Percentiles rank a stretch among this genome's conserved stretches.
These are phyloP conservation scores for Henningerozyma blattae DNA, from an alignment of 805 yeast genomes.

Conservation along the genomic window DNA sequence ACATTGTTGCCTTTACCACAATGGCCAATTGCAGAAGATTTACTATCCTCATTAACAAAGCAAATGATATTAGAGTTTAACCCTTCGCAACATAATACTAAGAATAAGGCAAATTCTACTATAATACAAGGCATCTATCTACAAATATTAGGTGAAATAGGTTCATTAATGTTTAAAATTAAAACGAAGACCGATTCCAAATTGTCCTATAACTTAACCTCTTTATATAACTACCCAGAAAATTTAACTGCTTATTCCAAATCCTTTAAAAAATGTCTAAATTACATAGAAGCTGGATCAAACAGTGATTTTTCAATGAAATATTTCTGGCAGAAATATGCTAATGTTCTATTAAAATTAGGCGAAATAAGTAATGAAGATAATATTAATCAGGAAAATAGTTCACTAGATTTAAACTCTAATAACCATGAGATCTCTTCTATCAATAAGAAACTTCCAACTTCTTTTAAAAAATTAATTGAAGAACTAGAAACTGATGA, in stretches of 20 bases:
- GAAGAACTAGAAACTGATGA: too few species aligned
- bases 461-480: too few species aligned
- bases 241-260: slow-evolving; percentile 7
- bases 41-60: slow-evolving; percentile 35
- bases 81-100: slow-evolving; percentile 13
- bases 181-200: slow-evolving; percentile 8
- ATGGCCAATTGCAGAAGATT: slow-evolving; percentile 47
- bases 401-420: too few species aligned
- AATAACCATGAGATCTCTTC: too few species aligned
- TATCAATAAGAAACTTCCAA: too few species aligned
- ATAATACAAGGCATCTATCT: slow-evolving; percentile 38
- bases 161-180: slow-evolving; percentile 33
- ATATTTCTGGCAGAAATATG: slow-evolving; percentile 12
- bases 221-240: slow-evolving; percentile 16
- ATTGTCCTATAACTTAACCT: slow-evolving; percentile 12
- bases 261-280: slow-evolving; percentile 9
- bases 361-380: too few species aligned
- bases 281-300: slow-evolving; percentile 1
- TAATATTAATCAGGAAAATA: too few species aligned
- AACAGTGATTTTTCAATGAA: slow-evolving; percentile 2
- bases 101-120: slow-evolving; percentile 26
- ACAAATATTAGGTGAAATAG: slow-evolving; percentile 53
- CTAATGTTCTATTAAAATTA: slow-evolving; percentile 2
- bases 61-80: slow-evolving; percentile 30
- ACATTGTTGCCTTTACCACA: slow-evolving; percentile 40